Base-by-base conservation (phyloP, 176 grass and related monocot species). In the Alopecurus myosuroides region DNA sequence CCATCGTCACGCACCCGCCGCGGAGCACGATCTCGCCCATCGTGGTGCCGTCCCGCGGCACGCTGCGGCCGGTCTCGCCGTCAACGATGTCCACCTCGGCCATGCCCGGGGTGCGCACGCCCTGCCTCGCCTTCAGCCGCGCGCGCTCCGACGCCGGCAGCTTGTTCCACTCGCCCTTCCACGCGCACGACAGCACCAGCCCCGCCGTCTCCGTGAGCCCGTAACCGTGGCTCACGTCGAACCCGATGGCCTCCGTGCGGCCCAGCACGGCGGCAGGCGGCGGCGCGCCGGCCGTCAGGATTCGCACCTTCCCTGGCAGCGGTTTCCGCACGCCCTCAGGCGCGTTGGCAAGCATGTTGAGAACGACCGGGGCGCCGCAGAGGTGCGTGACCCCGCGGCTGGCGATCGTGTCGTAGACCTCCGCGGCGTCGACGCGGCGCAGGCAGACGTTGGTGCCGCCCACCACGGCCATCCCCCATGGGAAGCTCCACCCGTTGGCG, bases 401-500 rank as follows among this genome's bases (percentile, higher is more conserved):
- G 1, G 68, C 70, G 74, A 94, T 84, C 3, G 45, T 3, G 10
- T 46, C 48, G 91, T 86, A 95, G 10, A 98, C 75, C 17, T 42
- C 31, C 5, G 5, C 52, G 70, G 93, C 85, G 51, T 75, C 85
- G 40, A 98, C 88, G 33, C 88, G 95, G 77, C 91, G 87, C 77
- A 95, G 86, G 86, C 93, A 98, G 17, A 95, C 61, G 39, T 93
- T 98, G 70, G 93, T 93, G 58, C 93, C 95, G 42, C 93, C 95
- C 4, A 88, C 79, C n/a, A 22, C 87, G 20, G 95, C 89, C 86
- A 98, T 77, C 13, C 95, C 93, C 95, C 95, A 98, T 0, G 95
- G 87, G 66, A 88, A 98, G 80, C 87, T 92, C 95, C 95, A 98
- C 0, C 95, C 95, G 23, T 98, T 98, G 82, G 80, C 91, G 87